A percentile compares a stretch with the other conserved stretches of the same genome.
Evolutionary conservation across 257 asterid species (phyloP).

Genomic region (Solanum commersonii): DNA sequence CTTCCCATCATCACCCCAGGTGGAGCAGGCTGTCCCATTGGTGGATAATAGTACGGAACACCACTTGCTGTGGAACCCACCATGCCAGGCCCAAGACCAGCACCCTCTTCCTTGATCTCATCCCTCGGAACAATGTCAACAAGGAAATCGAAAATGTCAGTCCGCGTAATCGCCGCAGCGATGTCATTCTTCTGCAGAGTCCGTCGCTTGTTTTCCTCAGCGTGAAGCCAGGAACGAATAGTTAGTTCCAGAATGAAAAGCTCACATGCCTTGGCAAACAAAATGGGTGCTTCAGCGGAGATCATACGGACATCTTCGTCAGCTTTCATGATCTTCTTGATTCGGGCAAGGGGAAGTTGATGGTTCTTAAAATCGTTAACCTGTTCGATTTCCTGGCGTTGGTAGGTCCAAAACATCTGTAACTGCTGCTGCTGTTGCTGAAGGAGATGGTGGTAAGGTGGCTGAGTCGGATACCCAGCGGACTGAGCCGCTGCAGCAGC

Average conservation of each 20-base stretch:
- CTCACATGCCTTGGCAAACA: slow-evolving; percentile 92
- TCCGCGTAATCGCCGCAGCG: slow-evolving; percentile 86
- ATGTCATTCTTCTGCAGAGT: slow-evolving; percentile 87
- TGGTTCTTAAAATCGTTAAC: slow-evolving; percentile 88
- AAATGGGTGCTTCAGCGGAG: slow-evolving; percentile 90
- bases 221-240: slow-evolving; percentile 91
- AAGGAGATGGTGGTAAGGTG: slow-evolving; percentile 70
- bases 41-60: slow-evolving; percentile 70
- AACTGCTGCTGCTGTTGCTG: slow-evolving; percentile 80
- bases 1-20: slow-evolving; percentile 61
- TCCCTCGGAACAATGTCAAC: slow-evolving; percentile 89
- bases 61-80: slow-evolving; percentile 42
- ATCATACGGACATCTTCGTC: slow-evolving; percentile 96
- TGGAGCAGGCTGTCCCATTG: slow-evolving; percentile 59
- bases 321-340: slow-evolving; percentile 93
- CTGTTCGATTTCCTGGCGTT: slow-evolving; percentile 66
- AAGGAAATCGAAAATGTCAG: slow-evolving; percentile 77
- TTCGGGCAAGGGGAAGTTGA: slow-evolving; percentile 80
- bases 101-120: slow-evolving; percentile 72
- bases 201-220: slow-evolving; percentile 91
- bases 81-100: slow-evolving; percentile 28
- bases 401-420: slow-evolving; percentile 69
- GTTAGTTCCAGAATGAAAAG: slow-evolving; percentile 89
- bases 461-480: slow-evolving; percentile 32
- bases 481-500: slow-evolving; percentile 26